These are phyloP conservation scores for Linum usitatissimum DNA, from an alignment of 345 rosid species.

Conservation along the genomic window DNA sequence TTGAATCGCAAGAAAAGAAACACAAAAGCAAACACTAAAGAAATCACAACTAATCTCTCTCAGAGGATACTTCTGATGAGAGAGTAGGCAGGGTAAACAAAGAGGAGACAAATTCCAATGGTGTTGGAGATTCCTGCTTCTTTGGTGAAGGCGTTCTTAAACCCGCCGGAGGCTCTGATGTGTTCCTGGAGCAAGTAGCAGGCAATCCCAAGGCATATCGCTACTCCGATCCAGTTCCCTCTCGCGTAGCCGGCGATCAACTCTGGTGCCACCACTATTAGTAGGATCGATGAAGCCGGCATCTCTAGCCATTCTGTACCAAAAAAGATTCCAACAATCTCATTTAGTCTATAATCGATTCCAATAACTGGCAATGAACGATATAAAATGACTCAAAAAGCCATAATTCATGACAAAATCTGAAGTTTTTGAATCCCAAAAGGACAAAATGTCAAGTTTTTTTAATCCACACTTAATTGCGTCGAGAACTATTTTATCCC, in stretches of 20 bases:
- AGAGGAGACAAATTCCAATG: constrained; percentile 55
- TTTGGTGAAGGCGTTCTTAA: constrained; percentile 69
- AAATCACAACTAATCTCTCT: no score
- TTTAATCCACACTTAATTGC: no score
- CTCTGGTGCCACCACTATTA: constrained; percentile 1
- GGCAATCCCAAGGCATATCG: constrained; percentile 59
- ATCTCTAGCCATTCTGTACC: constrained; percentile 1
- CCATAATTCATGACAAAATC: neutral
- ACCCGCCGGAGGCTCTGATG: constrained; percentile 83
- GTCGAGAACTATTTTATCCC: no score
- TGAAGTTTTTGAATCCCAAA: no score
- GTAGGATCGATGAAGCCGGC: neutral
- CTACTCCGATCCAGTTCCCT: constrained; percentile 49
- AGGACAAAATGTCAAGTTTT: no score
- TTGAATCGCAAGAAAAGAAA: no score
- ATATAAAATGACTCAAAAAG: neutral
- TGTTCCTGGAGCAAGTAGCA: constrained; percentile 89
- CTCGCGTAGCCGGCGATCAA: constrained; percentile 21
- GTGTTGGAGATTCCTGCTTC: constrained; percentile 71
- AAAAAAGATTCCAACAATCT: no score
- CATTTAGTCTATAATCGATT: no score
- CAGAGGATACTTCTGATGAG: constrained; percentile 41
- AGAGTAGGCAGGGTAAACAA: constrained; percentile 75
- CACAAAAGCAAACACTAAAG: no score
- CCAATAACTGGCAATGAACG: neutral